Percentiles rank a stretch among this genome's conserved stretches.
Evolutionary conservation across 192 early-diverging fungal genomes (phyloP).

Genomic region (Coemansia sp.): DNA sequence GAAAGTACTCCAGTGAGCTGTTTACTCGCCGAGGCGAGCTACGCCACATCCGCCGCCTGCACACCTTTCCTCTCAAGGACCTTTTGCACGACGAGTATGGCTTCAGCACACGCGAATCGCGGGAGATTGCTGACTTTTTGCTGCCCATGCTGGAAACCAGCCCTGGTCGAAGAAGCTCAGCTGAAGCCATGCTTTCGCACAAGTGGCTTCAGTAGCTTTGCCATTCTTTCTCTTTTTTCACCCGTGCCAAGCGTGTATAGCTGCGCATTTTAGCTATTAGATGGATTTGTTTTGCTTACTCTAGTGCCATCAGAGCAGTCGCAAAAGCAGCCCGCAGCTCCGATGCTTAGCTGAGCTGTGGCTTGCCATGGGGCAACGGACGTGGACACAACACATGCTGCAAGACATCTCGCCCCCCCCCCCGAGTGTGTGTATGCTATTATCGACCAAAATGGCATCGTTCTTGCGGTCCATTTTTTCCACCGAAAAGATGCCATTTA

Average conservation of each 20-base stretch:
- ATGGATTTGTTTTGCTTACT: not conserved
- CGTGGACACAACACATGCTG: too few relatives aligned
- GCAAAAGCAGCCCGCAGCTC: not conserved
- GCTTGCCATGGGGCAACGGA: too few relatives aligned
- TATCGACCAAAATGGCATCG: too few relatives aligned
- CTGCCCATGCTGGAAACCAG: conserved; percentile 74
- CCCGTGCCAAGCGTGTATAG: not conserved
- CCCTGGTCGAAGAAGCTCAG: conserved; percentile 58
- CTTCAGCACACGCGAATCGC: conserved; percentile 66
- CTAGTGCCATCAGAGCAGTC: not conserved
- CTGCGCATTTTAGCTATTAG: not conserved
- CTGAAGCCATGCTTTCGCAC: conserved; percentile 59
- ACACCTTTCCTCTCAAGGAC: conserved; percentile 76
- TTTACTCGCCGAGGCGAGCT: conserved; percentile 90
- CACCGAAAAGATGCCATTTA: too few relatives aligned
- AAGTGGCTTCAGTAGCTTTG: conserved; percentile 51
- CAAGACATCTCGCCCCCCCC: too few relatives aligned
- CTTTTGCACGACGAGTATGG: conserved; percentile 89
- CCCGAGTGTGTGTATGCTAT: too few relatives aligned
- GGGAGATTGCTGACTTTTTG: conserved; percentile 77
- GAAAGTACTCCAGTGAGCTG: conserved; percentile 80
- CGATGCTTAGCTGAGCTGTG: too few relatives aligned
- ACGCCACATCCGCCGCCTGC: conserved; percentile 82
- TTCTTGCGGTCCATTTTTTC: too few relatives aligned
- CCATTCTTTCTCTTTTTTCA: not conserved